phyloP scores from a whole-genome alignment of 345 rosid genomes.

The Eucalyptus globulus region DNA sequence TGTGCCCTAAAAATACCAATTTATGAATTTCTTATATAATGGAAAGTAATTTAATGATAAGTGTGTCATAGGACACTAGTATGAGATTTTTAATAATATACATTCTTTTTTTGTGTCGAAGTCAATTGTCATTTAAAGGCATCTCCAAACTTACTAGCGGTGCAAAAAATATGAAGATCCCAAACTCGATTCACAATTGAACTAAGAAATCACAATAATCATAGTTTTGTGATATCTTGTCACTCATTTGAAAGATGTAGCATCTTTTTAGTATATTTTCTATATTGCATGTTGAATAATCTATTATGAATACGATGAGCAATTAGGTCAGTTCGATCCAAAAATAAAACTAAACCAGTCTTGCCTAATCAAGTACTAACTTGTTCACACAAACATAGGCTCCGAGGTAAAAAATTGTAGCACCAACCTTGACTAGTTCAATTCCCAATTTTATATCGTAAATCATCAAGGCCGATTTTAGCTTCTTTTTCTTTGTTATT shows the following conservation, averaged over 20 bases:
- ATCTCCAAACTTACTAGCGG: accelerated
- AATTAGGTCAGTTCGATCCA: not conserved
- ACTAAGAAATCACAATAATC: not conserved
- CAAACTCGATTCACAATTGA: accelerated
- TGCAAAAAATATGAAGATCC: not conserved
- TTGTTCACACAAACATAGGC: not conserved
- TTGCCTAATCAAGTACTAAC: not conserved
- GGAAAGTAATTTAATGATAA: not conserved
- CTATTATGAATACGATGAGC: accelerated
- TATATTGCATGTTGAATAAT: not conserved
- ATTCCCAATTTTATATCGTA: accelerated
- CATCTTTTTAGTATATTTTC: not conserved
- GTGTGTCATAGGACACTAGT: not conserved
- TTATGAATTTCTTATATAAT: not conserved
- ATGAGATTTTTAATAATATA: not conserved
- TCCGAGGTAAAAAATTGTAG: accelerated
- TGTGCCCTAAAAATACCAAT: not conserved
- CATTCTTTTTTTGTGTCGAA: not conserved
- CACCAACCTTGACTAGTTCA: not conserved
- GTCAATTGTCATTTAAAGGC: not conserved
- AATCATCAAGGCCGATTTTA: not conserved
- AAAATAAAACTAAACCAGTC: not conserved
- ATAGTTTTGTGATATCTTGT: accelerated
- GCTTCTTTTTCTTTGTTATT: not conserved
- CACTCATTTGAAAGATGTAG: not conserved